Evolutionary conservation across 1,139 yeast species (phyloP), one percentile per base, ranked within the genome.

Genomic region (Scheffersomyces illinoinensis): DNA sequence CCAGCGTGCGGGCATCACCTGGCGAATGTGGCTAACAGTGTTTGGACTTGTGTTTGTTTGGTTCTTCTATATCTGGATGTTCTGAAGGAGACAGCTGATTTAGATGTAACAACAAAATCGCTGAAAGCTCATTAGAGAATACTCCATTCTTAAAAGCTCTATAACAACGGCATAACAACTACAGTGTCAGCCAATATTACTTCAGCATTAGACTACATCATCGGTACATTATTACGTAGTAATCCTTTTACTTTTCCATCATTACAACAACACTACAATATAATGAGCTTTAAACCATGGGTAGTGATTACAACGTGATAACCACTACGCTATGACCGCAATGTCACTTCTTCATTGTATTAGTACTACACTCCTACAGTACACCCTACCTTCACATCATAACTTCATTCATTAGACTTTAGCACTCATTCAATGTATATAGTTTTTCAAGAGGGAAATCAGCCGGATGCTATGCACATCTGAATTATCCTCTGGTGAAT

Each of bases 51-150:
- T 93, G 12, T 78, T 84, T 55, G 64, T 90, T 61, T 78, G 90
- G 69, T 93, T 93, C 73, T 86, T 91, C 73, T 89, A 89, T 82
- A 93, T 92, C n/a, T 90, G 97, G 97, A 67, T 87, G 57, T 77
- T 79, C 62, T 85, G 71, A 64, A 23, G n/a, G 20, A 18, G 21
- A 48, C 10, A 7, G 17, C 17, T 3, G 43, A 33, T 5, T 7
- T 5, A 33, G 17, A 33, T 5, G 43, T 12, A 33, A 8, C 14
- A 14, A 33, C 4, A 17, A 2, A 6, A 14, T 33, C 2, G 4
- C 21, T 21, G 43, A 10, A 33, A 33, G 43, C 2, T 33, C 43
- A 33, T 33, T 33, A 33, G 43, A 33, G 17, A 33, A 12, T 12
- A 33, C 2, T 8, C 2, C 10, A 33, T 12, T 24, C 43, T 12